Percentiles rank a stretch among this genome's conserved stretches.
phyloP scores from a whole-genome alignment of 306 rosid species.

The Corylus avellana region DNA sequence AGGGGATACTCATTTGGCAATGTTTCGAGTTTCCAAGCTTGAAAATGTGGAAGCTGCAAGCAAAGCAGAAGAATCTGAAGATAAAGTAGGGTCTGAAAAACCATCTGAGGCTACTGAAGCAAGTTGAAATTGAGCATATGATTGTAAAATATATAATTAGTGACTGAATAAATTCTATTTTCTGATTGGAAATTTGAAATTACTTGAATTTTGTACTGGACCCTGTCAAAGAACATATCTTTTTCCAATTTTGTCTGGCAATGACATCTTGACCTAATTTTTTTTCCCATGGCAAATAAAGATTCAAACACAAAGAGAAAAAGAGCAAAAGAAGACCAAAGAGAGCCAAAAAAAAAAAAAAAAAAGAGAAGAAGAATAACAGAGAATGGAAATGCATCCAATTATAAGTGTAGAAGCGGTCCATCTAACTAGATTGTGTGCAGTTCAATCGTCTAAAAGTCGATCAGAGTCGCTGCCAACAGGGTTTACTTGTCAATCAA shows the following conservation, averaged over 20 bases:
- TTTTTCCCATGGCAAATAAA: neutral
- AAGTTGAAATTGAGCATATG: conserved; percentile 27
- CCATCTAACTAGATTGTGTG: no score
- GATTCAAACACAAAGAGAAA: neutral
- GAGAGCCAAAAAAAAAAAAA: no score
- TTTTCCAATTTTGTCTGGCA: neutral
- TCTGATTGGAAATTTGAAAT: neutral
- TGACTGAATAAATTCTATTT: conserved; percentile 11
- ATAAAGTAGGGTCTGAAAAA: conserved; percentile 27
- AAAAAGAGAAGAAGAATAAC: neutral
- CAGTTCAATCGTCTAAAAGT: no score
- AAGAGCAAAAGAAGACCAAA: neutral
- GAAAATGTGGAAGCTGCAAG: conserved; percentile 40
- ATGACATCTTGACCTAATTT: neutral
- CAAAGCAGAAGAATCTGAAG: conserved; percentile 37
- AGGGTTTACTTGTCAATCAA: no score
- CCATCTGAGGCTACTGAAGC: conserved; percentile 33
- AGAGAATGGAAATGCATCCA: neutral
- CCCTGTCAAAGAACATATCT: neutral
- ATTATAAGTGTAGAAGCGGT: no score
- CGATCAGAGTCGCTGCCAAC: no score
- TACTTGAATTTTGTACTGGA: neutral
- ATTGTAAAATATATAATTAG: conserved; percentile 27
- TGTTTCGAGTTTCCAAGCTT: conserved; percentile 74
- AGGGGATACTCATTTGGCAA: conserved; percentile 88